Conservation (phyloP, 2,329 filamentous ascomycete genomes). For the Myriosclerotinia scirpicola region DNA sequence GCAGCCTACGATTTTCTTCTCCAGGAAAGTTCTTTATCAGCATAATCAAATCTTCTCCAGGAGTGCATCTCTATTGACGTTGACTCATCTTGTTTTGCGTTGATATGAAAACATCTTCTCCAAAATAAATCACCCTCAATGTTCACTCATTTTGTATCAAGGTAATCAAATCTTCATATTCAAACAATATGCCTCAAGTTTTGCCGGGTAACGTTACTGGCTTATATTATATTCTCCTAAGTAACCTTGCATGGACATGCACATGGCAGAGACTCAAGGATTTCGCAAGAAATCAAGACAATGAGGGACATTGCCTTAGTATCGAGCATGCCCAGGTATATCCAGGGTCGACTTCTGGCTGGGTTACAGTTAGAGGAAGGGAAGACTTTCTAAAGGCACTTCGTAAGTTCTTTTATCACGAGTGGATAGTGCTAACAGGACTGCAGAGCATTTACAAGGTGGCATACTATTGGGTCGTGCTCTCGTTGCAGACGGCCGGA, state of each 20-base stretch:
- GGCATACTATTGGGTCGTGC: conserved; percentile 28
- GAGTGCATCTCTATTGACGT: conserved; percentile 20
- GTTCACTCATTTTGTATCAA: background rate
- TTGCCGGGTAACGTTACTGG: conserved; percentile 25
- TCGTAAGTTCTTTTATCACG: conserved; percentile 26
- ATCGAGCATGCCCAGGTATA: conserved; percentile 35
- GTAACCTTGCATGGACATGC: conserved; percentile 28
- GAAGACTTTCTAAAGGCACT: conserved; percentile 30
- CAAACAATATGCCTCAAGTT: conserved; percentile 24
- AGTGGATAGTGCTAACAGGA: background rate
- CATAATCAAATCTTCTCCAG: background rate
- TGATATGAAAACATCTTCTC: too few species aligned
- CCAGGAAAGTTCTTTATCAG: background rate
- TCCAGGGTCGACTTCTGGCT: conserved; percentile 29
- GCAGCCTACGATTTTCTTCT: background rate
- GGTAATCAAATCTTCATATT: background rate
- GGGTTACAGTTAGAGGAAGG: conserved; percentile 32
- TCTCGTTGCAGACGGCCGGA: conserved; percentile 34
- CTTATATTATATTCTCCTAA: conserved; percentile 26
- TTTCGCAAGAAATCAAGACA: conserved; percentile 29
- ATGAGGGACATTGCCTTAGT: conserved; percentile 28
- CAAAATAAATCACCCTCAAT: too few species aligned
- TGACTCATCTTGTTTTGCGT: background rate
- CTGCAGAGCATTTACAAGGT: conserved; percentile 31
- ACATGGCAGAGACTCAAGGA: conserved; percentile 37